phyloP scores from a whole-genome alignment of 2,329 filamentous ascomycete species.

The Cryphonectria naterciae region DNA sequence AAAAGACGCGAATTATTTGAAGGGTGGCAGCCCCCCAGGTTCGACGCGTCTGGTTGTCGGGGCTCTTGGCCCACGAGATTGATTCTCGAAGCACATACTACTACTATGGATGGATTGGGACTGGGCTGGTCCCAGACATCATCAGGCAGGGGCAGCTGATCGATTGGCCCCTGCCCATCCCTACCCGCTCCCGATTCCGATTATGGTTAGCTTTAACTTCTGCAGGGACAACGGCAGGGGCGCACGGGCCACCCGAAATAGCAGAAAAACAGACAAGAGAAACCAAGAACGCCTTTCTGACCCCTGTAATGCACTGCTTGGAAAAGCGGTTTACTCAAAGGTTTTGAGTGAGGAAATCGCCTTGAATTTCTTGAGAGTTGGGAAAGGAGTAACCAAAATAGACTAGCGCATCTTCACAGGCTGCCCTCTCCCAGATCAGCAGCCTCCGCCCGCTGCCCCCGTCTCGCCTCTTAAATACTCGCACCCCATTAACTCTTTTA shows the following conservation, averaged over 20 bases:
- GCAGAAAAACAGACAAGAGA: neutral
- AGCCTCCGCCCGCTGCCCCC: slow-evolving; percentile 6
- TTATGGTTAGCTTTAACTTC: neutral
- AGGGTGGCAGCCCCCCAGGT: neutral
- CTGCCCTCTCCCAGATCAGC: slow-evolving; percentile 18
- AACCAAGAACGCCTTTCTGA: slow-evolving; percentile 9
- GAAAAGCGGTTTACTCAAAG: neutral
- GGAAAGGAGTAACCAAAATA: slow-evolving; percentile 28
- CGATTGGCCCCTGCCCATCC: neutral
- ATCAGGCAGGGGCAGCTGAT: neutral
- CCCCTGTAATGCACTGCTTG: slow-evolving; percentile 13
- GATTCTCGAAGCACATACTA: slow-evolving; percentile 2
- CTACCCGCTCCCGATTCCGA: neutral
- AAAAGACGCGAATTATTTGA: slow-evolving; percentile 1
- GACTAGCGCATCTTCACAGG: slow-evolving; percentile 30
- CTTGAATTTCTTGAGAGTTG: slow-evolving; percentile 12
- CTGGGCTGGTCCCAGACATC: neutral
- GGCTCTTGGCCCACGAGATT: neutral
- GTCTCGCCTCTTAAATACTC: slow-evolving; percentile 21
- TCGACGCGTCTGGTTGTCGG: neutral
- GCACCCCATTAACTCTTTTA: slow-evolving; percentile 18
- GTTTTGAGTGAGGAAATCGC: slow-evolving; percentile 11
- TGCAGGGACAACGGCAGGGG: neutral
- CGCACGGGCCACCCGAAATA: slow-evolving; percentile 3
- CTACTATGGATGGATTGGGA: too few relatives aligned